phyloP scores from a whole-genome alignment of 495 filamentous ascomycete genomes.

The Neurospora sp. region DNA sequence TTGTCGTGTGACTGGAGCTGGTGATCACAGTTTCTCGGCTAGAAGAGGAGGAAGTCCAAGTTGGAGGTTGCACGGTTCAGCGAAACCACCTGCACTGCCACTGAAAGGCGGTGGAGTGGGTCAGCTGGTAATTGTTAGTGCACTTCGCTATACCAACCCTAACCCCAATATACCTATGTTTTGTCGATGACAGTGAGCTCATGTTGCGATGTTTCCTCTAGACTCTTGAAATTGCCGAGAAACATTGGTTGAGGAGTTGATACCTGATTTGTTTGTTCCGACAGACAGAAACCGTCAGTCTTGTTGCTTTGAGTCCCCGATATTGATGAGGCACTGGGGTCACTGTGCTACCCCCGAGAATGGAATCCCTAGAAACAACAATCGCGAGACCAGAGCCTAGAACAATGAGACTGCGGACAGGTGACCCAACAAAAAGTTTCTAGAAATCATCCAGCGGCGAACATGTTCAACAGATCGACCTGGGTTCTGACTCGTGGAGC shows the following conservation, averaged over 20 bases:
- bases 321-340: neutral
- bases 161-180: neutral
- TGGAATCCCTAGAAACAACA: neutral
- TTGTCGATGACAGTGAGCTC: neutral
- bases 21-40: neutral
- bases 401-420: neutral
- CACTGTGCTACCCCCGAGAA: neutral
- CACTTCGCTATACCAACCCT: rapidly evolving
- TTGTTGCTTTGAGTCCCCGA: no score
- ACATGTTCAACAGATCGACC: neutral
- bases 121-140: neutral
- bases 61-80: neutral
- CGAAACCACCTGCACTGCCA: neutral
- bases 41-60: neutral
- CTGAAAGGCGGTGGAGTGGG: neutral
- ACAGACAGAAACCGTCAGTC: no score
- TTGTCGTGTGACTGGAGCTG: neutral
- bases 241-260: no score
- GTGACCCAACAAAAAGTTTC: neutral
- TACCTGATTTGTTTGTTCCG: no score
- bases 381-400: neutral
- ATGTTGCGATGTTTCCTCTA: neutral
- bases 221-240: rapidly evolving
- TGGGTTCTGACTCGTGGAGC: neutral
- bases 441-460: neutral